A percentile compares a stretch with the other conserved stretches of the same genome.
Conservation (phyloP, 441 rosid genomes). For the Adansonia grandidieri region DNA sequence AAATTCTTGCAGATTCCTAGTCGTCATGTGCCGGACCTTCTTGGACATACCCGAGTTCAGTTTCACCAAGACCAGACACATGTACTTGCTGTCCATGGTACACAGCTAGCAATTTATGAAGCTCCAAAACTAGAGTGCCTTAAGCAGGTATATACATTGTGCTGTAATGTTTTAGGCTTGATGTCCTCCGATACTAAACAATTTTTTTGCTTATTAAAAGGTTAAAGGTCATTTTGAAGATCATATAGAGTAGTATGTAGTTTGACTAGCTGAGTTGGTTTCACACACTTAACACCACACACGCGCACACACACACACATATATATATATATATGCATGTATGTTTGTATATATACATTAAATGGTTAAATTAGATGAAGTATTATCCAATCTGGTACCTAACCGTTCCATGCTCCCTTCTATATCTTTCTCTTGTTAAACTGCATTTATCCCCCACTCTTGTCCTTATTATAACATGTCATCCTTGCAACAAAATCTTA, state of each 20-base stretch:
- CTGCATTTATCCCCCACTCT: not conserved
- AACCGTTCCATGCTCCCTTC: not conserved
- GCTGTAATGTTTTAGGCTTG: not conserved
- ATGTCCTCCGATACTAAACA: not conserved
- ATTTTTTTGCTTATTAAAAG: not conserved
- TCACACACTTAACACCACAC: not conserved
- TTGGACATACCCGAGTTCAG: conserved; percentile 60
- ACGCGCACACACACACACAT: no score
- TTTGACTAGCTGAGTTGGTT: not conserved
- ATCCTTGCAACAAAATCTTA: not conserved
- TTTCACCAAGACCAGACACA: conserved; percentile 60
- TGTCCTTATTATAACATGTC: not conserved
- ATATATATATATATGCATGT: no score
- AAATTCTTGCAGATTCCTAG: conserved; percentile 46
- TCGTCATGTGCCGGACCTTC: conserved; percentile 45
- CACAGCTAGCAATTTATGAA: conserved; percentile 60
- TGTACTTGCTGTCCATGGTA: conserved; percentile 56
- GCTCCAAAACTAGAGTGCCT: conserved; percentile 58
- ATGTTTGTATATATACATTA: not conserved
- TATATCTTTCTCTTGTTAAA: not conserved
- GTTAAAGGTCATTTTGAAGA: not conserved
- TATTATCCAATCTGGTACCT: not conserved
- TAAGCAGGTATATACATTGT: conserved; percentile 43
- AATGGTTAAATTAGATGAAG: not conserved
- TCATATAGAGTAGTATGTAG: not conserved